A percentile compares a stretch with the other conserved stretches of the same genome.
These are phyloP conservation scores for Isatis tinctoria DNA, from an alignment of 345 rosid species.

Conservation along the genomic window DNA sequence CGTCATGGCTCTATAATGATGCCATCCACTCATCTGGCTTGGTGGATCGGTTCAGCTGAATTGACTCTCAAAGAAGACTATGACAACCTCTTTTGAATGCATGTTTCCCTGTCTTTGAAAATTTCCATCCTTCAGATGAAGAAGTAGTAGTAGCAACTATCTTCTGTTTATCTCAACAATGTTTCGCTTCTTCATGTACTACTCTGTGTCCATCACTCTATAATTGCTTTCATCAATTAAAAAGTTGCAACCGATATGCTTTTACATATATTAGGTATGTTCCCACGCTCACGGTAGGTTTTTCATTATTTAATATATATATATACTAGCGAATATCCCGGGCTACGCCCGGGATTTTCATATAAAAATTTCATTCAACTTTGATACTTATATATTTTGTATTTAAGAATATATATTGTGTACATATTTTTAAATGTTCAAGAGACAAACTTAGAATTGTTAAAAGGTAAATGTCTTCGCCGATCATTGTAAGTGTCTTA, in stretches of 20 bases:
- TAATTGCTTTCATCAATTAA: slow-evolving; percentile 10
- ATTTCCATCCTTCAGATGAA: slow-evolving; percentile 32
- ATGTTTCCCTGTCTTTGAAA: neutral
- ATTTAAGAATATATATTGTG: too few species aligned
- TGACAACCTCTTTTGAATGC: slow-evolving; percentile 20
- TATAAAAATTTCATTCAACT: too few species aligned
- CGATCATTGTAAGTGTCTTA: too few species aligned
- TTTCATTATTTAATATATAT: too few species aligned
- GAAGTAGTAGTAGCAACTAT: neutral
- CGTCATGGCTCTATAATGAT: slow-evolving; percentile 32
- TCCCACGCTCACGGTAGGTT: too few species aligned
- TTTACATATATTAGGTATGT: too few species aligned
- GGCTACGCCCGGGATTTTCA: too few species aligned
- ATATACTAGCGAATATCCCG: too few species aligned
- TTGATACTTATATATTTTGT: too few species aligned
- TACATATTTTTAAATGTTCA: too few species aligned
- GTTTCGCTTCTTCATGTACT: slow-evolving; percentile 12
- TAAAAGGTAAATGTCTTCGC: too few species aligned
- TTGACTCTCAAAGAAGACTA: slow-evolving; percentile 40
- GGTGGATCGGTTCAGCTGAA: slow-evolving; percentile 40
- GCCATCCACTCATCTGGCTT: slow-evolving; percentile 33
- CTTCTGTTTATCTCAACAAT: neutral
- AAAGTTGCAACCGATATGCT: slow-evolving; percentile 3
- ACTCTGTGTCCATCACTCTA: slow-evolving; percentile 16
- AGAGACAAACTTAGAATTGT: too few species aligned